Conservation (phyloP, 257 asterid species). For the Nicotiana tabacum region DNA sequence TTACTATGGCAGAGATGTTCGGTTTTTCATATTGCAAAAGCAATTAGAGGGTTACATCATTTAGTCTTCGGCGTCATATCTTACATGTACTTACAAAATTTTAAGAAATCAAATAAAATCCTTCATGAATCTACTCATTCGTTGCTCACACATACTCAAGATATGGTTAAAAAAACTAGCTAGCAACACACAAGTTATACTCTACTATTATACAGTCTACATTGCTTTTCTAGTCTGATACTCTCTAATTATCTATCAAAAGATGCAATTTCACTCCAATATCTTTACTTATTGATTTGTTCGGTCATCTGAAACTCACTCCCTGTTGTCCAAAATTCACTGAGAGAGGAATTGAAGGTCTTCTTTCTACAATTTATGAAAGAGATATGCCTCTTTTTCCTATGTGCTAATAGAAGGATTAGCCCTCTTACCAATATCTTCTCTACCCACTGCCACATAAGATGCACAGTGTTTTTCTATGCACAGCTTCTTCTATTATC, state of each 20-base stretch:
- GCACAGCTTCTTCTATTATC: neutral
- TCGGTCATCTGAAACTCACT: too few species aligned
- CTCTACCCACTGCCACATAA: neutral
- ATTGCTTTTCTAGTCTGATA: neutral
- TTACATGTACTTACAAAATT: neutral
- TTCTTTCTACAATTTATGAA: too few species aligned
- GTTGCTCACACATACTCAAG: neutral
- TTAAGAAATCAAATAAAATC: neutral
- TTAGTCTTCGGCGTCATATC: neutral
- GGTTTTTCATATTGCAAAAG: constrained; percentile 1
- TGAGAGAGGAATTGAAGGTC: too few species aligned
- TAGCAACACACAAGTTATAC: neutral
- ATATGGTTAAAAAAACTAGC: neutral
- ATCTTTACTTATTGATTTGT: too few species aligned
- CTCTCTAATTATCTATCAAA: neutral
- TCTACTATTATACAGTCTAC: neutral
- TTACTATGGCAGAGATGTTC: neutral
- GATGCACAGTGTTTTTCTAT: neutral
- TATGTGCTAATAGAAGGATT: too few species aligned
- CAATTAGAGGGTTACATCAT: constrained; percentile 4
- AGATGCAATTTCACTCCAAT: neutral
- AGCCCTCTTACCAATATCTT: neutral
- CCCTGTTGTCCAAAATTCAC: too few species aligned
- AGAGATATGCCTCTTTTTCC: too few species aligned
- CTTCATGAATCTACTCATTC: neutral